A percentile compares a stretch with the other conserved stretches of the same genome.
Conservation (phyloP, 2,329 filamentous ascomycete species). For the Botrytis paeoniae region DNA sequence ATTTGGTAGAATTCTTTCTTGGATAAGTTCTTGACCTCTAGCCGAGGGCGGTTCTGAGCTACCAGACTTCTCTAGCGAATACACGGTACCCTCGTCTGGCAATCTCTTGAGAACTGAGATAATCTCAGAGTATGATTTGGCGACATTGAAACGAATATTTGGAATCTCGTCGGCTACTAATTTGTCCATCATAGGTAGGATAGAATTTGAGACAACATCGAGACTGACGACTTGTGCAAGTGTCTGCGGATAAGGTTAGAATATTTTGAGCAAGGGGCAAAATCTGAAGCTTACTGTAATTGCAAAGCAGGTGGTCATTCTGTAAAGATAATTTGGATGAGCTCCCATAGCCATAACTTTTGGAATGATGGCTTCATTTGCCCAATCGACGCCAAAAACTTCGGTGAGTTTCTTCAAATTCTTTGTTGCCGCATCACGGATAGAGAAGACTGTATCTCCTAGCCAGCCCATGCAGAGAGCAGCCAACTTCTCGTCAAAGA, state of each 20-base stretch:
- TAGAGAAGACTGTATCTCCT: constrained; percentile 97
- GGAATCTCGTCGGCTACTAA: constrained; percentile 93
- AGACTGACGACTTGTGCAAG: constrained; percentile 89
- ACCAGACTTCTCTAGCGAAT: constrained; percentile 78
- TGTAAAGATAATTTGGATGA: constrained; percentile 97
- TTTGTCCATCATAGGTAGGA: constrained; percentile 93
- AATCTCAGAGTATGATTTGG: constrained; percentile 90
- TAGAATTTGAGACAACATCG: constrained; percentile 87
- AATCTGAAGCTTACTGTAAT: constrained; percentile 73
- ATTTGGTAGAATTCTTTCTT: constrained; percentile 82
- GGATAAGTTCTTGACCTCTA: constrained; percentile 74
- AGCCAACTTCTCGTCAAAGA: constrained; percentile 97
- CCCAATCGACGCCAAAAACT: constrained; percentile 98
- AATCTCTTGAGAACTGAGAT: constrained; percentile 90
- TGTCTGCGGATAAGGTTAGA: constrained; percentile 56
- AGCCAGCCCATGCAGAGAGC: constrained; percentile 98
- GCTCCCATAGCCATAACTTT: constrained; percentile 99
- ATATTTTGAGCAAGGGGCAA: not conserved
- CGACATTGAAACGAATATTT: constrained; percentile 99
- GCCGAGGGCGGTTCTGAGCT: constrained; percentile 60
- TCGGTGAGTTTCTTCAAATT: constrained; percentile 98
- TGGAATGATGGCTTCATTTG: constrained; percentile 92
- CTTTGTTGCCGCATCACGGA: constrained; percentile 93
- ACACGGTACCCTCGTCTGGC: constrained; percentile 82
- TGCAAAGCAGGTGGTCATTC: constrained; percentile 99